Conservation (phyloP, 345 rosid species). For the Hibiscus mutabilis region DNA sequence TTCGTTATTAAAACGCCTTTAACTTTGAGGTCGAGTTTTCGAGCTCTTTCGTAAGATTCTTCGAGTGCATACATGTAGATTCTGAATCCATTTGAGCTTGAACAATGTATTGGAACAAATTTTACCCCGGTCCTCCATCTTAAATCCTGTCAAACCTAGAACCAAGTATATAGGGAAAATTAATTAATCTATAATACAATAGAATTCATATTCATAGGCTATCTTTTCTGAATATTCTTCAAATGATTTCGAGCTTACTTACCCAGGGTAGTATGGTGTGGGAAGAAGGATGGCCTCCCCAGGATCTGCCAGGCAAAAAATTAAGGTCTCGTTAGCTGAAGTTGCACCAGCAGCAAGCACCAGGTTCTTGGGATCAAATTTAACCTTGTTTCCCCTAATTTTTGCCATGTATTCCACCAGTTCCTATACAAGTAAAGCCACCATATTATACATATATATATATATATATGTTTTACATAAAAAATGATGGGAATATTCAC, state of each 20-base stretch:
- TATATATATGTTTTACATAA: background rate
- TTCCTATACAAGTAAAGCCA: constrained; percentile 29
- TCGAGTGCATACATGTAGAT: constrained; percentile 53
- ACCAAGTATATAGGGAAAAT: background rate
- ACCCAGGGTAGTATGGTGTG: constrained; percentile 93
- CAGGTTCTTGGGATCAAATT: constrained; percentile 55
- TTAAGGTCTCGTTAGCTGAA: constrained; percentile 79
- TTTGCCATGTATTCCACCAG: constrained; percentile 57
- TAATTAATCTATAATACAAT: too few species aligned
- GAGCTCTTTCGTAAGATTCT: constrained; percentile 56
- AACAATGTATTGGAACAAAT: constrained; percentile 51
- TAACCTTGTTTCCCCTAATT: constrained; percentile 61
- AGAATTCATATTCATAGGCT: too few species aligned
- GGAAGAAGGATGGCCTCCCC: constrained; percentile 92
- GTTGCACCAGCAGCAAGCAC: constrained; percentile 91
- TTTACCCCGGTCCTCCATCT: constrained; percentile 70
- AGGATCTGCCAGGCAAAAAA: constrained; percentile 79
- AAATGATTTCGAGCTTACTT: constrained; percentile 5
- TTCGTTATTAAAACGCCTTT: constrained; percentile 78
- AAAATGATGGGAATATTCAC: constrained; percentile 23
- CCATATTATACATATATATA: background rate
- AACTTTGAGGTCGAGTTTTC: constrained; percentile 41
- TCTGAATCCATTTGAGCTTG: constrained; percentile 51
- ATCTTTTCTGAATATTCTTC: too few species aligned
- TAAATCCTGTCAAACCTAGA: constrained; percentile 75